Conservation (phyloP, 768 basidiomycete genomes). For the Suillus lakei region DNA sequence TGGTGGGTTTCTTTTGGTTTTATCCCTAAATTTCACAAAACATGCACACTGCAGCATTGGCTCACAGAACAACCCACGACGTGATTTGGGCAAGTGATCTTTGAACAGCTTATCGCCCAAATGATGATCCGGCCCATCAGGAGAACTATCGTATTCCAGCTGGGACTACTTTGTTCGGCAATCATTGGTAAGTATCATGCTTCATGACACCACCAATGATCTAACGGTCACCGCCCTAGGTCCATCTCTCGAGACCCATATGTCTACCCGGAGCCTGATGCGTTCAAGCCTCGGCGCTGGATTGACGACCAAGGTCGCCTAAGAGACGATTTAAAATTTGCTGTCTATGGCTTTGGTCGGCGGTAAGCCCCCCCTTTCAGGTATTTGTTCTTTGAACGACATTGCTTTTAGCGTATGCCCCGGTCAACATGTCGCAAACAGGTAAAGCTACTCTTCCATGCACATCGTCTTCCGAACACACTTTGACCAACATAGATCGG, state of each 20-base stretch:
- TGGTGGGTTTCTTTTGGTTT: background rate
- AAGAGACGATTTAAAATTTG: background rate
- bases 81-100: background rate
- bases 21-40: background rate
- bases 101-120: background rate
- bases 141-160: background rate
- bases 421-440: background rate
- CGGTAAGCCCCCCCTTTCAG: background rate
- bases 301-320: background rate
- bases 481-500: background rate
- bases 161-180: background rate
- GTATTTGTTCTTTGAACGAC: background rate
- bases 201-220: background rate
- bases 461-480: background rate
- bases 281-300: background rate
- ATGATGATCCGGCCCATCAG: background rate
- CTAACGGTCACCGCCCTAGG: background rate
- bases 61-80: background rate
- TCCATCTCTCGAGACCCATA: background rate
- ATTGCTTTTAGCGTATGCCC: background rate
- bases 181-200: background rate
- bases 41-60: background rate
- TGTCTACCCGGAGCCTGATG: background rate
- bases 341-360: background rate
- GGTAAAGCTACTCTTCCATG: background rate